phyloP scores from a whole-genome alignment of 2,329 filamentous ascomycete species.

The Verticillium nonalfalfae region DNA sequence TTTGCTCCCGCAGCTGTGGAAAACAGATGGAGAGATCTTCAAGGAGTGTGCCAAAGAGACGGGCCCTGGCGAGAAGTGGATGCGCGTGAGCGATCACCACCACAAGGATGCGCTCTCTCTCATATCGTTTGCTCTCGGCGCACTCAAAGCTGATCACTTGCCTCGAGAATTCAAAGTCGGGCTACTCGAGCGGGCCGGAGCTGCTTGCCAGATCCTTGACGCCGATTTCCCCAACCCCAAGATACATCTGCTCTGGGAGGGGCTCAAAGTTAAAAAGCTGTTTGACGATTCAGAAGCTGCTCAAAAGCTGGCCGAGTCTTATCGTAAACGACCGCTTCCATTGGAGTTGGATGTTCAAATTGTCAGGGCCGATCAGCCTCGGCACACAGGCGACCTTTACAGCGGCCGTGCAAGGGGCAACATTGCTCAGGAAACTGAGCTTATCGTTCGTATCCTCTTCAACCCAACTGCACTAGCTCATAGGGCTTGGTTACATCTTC shows the following conservation, averaged over 20 bases:
- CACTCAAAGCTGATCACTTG: not conserved
- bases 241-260: not conserved
- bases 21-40: not conserved
- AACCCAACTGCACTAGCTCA: constrained; percentile 12
- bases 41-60: not conserved
- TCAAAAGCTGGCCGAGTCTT: not conserved
- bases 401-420: not conserved
- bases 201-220: not conserved
- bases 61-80: not conserved
- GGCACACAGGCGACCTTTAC: not conserved
- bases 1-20: constrained; percentile 3
- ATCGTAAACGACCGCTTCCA: not conserved
- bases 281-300: not conserved
- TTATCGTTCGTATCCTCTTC: constrained; percentile 7
- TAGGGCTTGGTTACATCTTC: constrained; percentile 9
- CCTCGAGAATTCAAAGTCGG: not conserved
- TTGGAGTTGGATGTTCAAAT: not conserved
- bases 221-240: not conserved
- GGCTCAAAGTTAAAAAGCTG: not conserved
- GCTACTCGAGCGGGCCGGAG: not conserved
- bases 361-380: not conserved
- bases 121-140: constrained; percentile 1
- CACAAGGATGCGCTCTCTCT: constrained; percentile 4
- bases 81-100: constrained; percentile 1
- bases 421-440: not conserved